A percentile compares a stretch with the other conserved stretches of the same genome.
Conservation (phyloP, 768 basidiomycete species). For the Floccularia luteovirens region DNA sequence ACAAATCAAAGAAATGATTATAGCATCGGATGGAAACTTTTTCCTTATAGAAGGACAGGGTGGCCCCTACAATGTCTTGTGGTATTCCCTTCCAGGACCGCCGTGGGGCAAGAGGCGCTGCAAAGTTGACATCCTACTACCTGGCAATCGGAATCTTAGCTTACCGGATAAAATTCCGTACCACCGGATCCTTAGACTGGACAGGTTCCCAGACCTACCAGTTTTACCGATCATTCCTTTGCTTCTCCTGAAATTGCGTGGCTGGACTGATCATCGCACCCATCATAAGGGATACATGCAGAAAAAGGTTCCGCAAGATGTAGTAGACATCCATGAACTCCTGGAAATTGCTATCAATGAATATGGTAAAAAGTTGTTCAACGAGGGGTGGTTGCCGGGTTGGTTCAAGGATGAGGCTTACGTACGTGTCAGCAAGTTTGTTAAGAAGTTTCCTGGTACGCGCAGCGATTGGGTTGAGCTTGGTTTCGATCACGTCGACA, state of each 20-base stretch:
- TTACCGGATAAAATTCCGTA: constrained; percentile 19
- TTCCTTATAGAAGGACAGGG: constrained; percentile 7
- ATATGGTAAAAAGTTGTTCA: constrained; percentile 12
- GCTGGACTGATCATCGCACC: constrained; percentile 30
- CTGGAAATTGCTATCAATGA: constrained; percentile 25
- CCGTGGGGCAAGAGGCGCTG: constrained; percentile 6
- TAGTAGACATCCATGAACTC: constrained; percentile 30
- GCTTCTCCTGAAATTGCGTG: constrained; percentile 32
- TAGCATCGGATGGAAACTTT: constrained; percentile 4
- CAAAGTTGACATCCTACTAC: constrained; percentile 29
- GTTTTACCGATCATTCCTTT: constrained; percentile 29
- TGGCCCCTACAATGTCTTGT: constrained; percentile 6
- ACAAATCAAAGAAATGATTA: constrained; percentile 3
- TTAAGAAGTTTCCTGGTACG: constrained; percentile 10
- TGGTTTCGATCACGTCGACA: too few species aligned
- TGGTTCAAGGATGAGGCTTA: constrained; percentile 18
- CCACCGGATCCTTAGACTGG: constrained; percentile 9
- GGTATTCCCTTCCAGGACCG: constrained; percentile 3
- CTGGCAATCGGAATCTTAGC: constrained; percentile 24
- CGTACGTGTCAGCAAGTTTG: constrained; percentile 16
- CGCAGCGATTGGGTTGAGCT: constrained; percentile 12
- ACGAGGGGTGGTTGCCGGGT: constrained; percentile 19
- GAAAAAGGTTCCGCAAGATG: constrained; percentile 30
- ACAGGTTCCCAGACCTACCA: constrained; percentile 19
- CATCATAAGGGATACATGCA: constrained; percentile 21